Base-by-base conservation (phyloP, 345 rosid species). In the Lepidium aucheri region DNA sequence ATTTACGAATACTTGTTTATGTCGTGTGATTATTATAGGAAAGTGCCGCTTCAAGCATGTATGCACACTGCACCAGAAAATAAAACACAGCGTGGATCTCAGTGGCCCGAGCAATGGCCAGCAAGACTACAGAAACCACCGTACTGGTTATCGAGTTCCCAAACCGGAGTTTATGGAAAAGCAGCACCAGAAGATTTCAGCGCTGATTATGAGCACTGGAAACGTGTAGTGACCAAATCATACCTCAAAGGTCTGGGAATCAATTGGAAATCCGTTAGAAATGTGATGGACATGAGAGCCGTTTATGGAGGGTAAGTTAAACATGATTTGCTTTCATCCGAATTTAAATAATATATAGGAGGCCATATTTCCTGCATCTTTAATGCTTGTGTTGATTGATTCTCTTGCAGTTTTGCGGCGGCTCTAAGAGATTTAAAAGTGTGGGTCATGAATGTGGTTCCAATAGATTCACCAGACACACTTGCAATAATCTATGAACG, bases 211-310 rank as follows among this genome's bases (percentile, higher is more conserved):
- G 77, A 86, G 65, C 97, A 88, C 65, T 94, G 99, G 99, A 90
- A 90, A 70, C 81, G 84, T 17, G 96, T 90, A 13, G 96, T 94
- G 50, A 81, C 86, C 56, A 84, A 85, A 68, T 85, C 97, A 12
- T 94, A 94, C 76, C 69, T 86, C 38, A 88, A 68, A 47, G 97
- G 96, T 39, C 56, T 94, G 60, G 97, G 96, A 60, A 83, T 94
- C 57, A 83, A 89, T 80, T 90, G 97, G 99, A 78, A 81, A 67
- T 14, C 77, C 30, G 93, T 90, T 60, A 82, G 99, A 71, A 90
- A 84, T 77, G 93, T 83, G 68, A 94, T 94, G 97, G 99, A 90
- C 93, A 90, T 94, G 97, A 86, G 86, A 77, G 69, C 97, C 50
- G 77, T 88, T 63, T 94, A 94, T 60, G 97, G 97, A 82, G 97